Evolutionary conservation across 164 flowering plant genomes (phyloP).

Genomic region (Berberis vulgaris): DNA sequence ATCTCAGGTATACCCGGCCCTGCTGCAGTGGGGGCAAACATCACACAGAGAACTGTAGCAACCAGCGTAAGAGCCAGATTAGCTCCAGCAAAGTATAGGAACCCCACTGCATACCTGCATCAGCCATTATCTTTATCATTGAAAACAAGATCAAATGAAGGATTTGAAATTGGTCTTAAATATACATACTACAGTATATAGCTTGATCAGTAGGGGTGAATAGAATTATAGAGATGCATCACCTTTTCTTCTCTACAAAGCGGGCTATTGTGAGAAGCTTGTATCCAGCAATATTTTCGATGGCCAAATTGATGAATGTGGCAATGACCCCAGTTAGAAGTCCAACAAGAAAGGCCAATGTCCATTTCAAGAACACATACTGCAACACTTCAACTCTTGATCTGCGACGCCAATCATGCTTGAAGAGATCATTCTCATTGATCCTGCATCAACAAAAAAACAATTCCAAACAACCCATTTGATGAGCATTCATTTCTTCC

Average conservation of each 20-base stretch:
- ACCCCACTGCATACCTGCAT: conserved; percentile 60
- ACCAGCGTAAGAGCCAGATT: conserved; percentile 51
- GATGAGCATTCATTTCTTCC: too few relatives aligned
- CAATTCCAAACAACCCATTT: neutral
- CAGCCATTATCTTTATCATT: conserved; percentile 1
- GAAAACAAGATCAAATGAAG: neutral
- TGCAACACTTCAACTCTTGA: conserved; percentile 61
- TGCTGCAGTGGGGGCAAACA: conserved; percentile 89
- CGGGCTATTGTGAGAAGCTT: conserved; percentile 46
- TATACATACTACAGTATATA: too few relatives aligned
- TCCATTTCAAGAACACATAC: conserved; percentile 74
- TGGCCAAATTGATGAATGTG: conserved; percentile 71
- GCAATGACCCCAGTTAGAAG: conserved; percentile 74
- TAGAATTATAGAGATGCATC: neutral
- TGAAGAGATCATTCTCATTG: conserved; percentile 88
- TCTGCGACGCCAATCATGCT: conserved; percentile 95
- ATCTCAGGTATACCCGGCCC: conserved; percentile 95
- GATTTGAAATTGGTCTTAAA: too few relatives aligned
- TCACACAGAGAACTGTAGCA: conserved; percentile 60
- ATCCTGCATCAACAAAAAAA: conserved; percentile 39
- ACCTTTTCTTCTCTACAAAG: conserved; percentile 46
- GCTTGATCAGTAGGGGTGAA: too few relatives aligned
- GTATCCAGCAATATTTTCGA: conserved; percentile 90
- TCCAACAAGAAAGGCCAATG: conserved; percentile 67
- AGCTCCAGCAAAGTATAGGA: conserved; percentile 36